Evolutionary conservation across 805 yeast genomes (phyloP).

Genomic region (Kodamaea sagamina): DNA sequence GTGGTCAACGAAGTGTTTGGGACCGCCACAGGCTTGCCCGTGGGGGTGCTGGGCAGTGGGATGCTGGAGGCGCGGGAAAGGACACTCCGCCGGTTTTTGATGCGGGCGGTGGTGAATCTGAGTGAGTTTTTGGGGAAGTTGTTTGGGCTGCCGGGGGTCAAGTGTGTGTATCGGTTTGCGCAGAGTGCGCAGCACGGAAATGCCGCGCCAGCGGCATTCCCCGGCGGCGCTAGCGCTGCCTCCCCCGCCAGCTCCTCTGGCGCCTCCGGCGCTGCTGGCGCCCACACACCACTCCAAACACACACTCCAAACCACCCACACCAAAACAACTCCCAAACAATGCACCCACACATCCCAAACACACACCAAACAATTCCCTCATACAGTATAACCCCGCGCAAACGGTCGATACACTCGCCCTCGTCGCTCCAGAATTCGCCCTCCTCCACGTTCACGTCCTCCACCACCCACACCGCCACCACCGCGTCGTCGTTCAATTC

Average conservation of each 20-base stretch:
- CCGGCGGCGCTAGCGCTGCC: no score
- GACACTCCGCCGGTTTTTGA: slow-evolving; percentile 27
- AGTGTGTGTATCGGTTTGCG: slow-evolving; percentile 21
- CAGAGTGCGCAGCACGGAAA: background rate
- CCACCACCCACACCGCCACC: background rate
- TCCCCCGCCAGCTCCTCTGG: no score
- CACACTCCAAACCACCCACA: no score
- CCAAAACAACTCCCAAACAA: no score
- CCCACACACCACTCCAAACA: no score
- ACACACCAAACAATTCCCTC: no score
- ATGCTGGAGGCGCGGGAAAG: slow-evolving; percentile 13
- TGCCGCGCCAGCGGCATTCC: background rate
- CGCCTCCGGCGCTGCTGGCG: no score
- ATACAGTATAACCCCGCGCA: slow-evolving; percentile 7
- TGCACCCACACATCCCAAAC: no score
- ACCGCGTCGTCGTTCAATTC: slow-evolving; percentile 5
- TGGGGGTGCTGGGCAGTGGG: no score
- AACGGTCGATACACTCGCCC: slow-evolving; percentile 5
- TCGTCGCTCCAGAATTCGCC: slow-evolving; percentile 3
- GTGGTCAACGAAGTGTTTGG: slow-evolving; percentile 20
- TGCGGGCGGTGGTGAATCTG: slow-evolving; percentile 28
- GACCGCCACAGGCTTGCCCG: slow-evolving; percentile 9
- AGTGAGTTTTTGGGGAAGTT: slow-evolving; percentile 31
- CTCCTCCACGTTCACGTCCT: slow-evolving; percentile 1
- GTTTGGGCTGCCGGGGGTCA: slow-evolving; percentile 34